Percentiles rank a stretch among this genome's conserved stretches.
Conservation (phyloP, 2,329 filamentous ascomycete genomes). For the Aspergillus sp. region DNA sequence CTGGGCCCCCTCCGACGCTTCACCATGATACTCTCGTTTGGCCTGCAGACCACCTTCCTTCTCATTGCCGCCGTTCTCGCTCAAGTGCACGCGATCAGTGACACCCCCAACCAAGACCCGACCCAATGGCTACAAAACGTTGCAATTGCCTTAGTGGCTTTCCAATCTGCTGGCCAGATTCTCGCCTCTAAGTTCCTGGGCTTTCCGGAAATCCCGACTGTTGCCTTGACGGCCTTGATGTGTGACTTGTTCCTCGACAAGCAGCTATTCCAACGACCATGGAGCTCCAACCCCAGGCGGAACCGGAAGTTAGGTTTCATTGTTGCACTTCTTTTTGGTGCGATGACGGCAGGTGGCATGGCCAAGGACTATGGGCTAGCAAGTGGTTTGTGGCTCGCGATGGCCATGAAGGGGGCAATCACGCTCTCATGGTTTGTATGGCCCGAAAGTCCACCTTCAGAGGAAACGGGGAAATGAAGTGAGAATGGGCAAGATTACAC, state of each 20-base stretch:
- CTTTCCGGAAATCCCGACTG: slow-evolving; percentile 26
- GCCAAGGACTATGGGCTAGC: slow-evolving; percentile 18
- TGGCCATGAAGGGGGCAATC: slow-evolving; percentile 18
- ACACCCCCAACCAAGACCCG: neutral
- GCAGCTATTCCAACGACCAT: slow-evolving; percentile 7
- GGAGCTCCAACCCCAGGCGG: slow-evolving; percentile 8
- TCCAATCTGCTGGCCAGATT: slow-evolving; percentile 29
- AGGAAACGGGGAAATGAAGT: no score
- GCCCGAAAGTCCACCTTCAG: neutral
- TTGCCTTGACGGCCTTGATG: slow-evolving; percentile 22
- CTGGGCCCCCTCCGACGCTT: slow-evolving; percentile 17
- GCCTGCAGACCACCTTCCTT: slow-evolving; percentile 22
- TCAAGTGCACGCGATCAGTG: slow-evolving; percentile 7
- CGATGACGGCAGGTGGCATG: slow-evolving; percentile 23
- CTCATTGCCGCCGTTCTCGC: slow-evolving; percentile 17
- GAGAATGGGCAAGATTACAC: no score
- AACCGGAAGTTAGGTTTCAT: slow-evolving; percentile 17
- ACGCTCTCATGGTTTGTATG: slow-evolving; percentile 19
- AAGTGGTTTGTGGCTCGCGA: slow-evolving; percentile 23
- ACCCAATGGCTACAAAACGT: slow-evolving; percentile 17
- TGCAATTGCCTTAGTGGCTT: slow-evolving; percentile 24
- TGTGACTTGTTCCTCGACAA: slow-evolving; percentile 18
- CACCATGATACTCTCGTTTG: slow-evolving; percentile 24
- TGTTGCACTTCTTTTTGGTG: slow-evolving; percentile 20
- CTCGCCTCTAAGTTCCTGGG: slow-evolving; percentile 21